Evolutionary conservation across 495 filamentous ascomycete genomes (phyloP).

Genomic region (Neurospora pannonica): DNA sequence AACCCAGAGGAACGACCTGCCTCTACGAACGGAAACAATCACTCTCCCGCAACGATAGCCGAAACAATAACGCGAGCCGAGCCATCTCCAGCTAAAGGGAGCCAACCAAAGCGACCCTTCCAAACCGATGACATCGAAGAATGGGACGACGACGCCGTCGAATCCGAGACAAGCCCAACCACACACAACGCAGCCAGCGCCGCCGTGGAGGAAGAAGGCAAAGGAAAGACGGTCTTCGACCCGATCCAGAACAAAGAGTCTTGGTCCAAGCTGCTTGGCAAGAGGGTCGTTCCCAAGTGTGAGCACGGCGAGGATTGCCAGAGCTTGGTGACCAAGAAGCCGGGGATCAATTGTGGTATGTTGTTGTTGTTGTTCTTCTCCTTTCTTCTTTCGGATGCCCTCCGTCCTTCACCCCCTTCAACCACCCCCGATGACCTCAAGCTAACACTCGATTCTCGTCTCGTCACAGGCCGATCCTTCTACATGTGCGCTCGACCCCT

Average conservation of each 20-base stretch:
- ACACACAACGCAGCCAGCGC: not conserved
- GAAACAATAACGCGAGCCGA: not conserved
- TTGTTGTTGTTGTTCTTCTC: not conserved
- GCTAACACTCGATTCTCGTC: not conserved
- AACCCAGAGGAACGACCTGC: not conserved
- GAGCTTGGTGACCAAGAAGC: slow-evolving; percentile 72
- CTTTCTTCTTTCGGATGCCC: not conserved
- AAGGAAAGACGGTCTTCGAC: slow-evolving; percentile 44
- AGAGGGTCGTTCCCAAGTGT: slow-evolving; percentile 63
- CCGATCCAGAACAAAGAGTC: slow-evolving; percentile 68
- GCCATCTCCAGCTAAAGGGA: not conserved
- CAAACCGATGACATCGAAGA: not conserved
- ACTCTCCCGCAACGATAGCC: not conserved
- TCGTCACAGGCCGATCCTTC: slow-evolving; percentile 57
- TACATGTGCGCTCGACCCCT: slow-evolving; percentile 78
- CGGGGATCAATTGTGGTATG: slow-evolving; percentile 63
- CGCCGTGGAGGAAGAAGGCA: slow-evolving; percentile 2
- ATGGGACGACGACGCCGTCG: not conserved
- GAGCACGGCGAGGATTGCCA: slow-evolving; percentile 86
- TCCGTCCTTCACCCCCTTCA: not conserved
- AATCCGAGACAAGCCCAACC: not conserved
- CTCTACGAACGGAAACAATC: not conserved
- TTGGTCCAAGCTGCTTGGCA: slow-evolving; percentile 78
- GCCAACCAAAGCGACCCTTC: not conserved
- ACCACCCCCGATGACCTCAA: not conserved